Conservation (phyloP, 176 grass and related monocot species). For the Musa schizocarpa region DNA sequence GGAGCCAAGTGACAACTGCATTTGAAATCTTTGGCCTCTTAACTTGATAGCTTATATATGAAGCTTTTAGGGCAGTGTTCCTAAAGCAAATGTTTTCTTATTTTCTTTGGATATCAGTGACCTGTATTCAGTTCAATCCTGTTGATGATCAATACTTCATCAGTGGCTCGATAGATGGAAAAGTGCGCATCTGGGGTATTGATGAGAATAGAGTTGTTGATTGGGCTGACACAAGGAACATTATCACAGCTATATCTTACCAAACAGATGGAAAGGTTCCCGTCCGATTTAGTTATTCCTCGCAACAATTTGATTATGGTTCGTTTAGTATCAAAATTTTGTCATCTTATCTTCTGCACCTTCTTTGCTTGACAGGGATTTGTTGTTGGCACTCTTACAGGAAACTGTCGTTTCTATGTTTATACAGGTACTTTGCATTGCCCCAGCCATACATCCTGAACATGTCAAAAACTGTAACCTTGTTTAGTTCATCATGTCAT, state of each 20-base stretch:
- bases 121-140: conserved; percentile 13
- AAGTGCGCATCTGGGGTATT: conserved; percentile 1
- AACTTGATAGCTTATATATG: too few relatives aligned
- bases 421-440: background rate
- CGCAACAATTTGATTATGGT: background rate
- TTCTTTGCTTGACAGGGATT: background rate
- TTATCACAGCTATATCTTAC: conserved; percentile 5
- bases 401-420: conserved; percentile 1
- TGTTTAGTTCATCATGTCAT: background rate
- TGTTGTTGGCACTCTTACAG: conserved; percentile 1
- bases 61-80: background rate
- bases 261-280: background rate
- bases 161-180: conserved; percentile 15
- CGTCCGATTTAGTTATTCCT: background rate
- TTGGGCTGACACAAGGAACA: conserved; percentile 1
- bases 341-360: too few relatives aligned
- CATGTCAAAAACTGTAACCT: too few relatives aligned
- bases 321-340: background rate
- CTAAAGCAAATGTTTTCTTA: background rate
- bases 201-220: background rate
- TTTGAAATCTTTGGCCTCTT: too few relatives aligned
- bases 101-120: background rate
- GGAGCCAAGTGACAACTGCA: too few relatives aligned
- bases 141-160: conserved; percentile 10
- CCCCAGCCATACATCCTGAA: background rate